phyloP scores from a whole-genome alignment of 495 filamentous ascomycete species.

The Neurospora africana region DNA sequence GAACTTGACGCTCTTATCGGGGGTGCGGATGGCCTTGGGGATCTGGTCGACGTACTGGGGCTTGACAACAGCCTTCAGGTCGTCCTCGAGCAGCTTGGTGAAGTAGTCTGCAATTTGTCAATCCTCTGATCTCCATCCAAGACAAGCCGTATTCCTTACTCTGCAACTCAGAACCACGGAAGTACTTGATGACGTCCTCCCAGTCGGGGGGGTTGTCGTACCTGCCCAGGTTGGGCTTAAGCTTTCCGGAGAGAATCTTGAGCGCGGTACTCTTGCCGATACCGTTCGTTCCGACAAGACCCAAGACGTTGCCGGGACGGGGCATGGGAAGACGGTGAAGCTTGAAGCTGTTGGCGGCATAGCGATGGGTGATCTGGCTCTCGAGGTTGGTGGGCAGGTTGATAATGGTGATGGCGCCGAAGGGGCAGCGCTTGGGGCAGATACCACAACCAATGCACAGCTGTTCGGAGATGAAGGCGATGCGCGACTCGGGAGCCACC shows the following conservation, averaged over 20 bases:
- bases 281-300: constrained; percentile 97
- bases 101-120: constrained; percentile 65
- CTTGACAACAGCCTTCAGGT: constrained; percentile 94
- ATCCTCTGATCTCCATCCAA: background rate
- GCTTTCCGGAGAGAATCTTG: constrained; percentile 94
- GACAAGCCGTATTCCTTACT: constrained; percentile 44
- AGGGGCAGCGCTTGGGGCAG: constrained; percentile 98
- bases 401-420: constrained; percentile 98
- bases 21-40: constrained; percentile 74
- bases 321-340: constrained; percentile 93
- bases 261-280: constrained; percentile 98
- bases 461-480: constrained; percentile 94
- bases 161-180: constrained; percentile 92
- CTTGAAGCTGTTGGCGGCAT: constrained; percentile 99
- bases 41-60: constrained; percentile 99
- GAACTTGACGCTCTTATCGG: constrained; percentile 62
- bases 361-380: constrained; percentile 93
- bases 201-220: constrained; percentile 96
- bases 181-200: constrained; percentile 98
- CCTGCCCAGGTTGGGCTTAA: constrained; percentile 92
- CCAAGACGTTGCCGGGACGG: constrained; percentile 90
- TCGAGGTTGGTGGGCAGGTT: constrained; percentile 98
- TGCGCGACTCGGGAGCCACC: constrained; percentile 78
- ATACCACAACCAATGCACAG: constrained; percentile 82
- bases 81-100: constrained; percentile 92